phyloP scores from a whole-genome alignment of 2,329 filamentous ascomycete species.

The Xylaria polymorpha region DNA sequence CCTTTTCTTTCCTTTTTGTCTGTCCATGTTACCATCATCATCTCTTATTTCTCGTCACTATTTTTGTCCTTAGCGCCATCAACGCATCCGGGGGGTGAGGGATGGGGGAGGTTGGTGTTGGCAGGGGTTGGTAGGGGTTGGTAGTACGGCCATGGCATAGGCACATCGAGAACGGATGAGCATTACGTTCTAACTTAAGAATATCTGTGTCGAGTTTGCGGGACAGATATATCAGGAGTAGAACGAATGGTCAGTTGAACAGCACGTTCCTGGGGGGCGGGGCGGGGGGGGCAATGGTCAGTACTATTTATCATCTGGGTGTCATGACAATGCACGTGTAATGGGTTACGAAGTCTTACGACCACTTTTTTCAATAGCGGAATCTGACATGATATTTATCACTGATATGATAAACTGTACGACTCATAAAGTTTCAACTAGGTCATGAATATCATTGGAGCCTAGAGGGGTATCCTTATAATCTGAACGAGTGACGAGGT shows the following conservation, averaged over 20 bases:
- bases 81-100: neutral
- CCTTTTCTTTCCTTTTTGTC: neutral
- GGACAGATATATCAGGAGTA: neutral
- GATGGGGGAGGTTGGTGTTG: neutral
- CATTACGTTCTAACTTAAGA: neutral
- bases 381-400: neutral
- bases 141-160: neutral
- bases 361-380: slow-evolving; percentile 6
- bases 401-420: slow-evolving; percentile 1
- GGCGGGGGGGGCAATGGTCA: neutral
- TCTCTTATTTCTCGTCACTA: neutral
- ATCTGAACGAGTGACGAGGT: slow-evolving; percentile 20
- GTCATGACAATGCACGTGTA: neutral
- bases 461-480: slow-evolving; percentile 26
- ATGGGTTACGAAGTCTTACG: slow-evolving; percentile 24
- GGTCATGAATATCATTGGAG: neutral
- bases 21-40: neutral
- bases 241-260: neutral
- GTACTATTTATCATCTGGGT: neutral
- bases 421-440: slow-evolving; percentile 10
- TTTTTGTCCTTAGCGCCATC: neutral
- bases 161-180: neutral
- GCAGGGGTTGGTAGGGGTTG: neutral
- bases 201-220: neutral
- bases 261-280: neutral